These are phyloP conservation scores for Stachybotrys elegans DNA, from an alignment of 2,329 filamentous ascomycete genomes.

Conservation along the genomic window DNA sequence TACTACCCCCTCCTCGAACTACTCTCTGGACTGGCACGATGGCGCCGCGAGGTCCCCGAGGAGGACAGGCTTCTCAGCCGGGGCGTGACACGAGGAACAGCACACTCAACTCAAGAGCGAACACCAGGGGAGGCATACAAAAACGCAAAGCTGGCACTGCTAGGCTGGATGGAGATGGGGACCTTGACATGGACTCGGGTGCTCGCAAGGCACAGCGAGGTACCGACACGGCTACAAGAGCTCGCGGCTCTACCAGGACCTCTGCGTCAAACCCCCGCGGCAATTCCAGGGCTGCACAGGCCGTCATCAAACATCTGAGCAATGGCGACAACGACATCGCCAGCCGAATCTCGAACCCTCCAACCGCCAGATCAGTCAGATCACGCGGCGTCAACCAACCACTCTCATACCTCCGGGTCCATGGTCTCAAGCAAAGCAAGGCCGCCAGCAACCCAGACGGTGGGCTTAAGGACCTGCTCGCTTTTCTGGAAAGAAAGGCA, in stretches of 20 bases:
- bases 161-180: conserved; percentile 50
- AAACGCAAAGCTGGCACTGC: conserved; percentile 39
- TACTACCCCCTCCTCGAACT: too few species aligned
- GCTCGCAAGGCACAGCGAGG: conserved; percentile 28
- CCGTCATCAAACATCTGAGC: conserved; percentile 36
- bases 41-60: conserved; percentile 28
- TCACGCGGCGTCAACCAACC: too few species aligned
- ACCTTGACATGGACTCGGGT: conserved; percentile 51
- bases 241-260: conserved; percentile 22
- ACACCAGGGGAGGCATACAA: conserved; percentile 42
- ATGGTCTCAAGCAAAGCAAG: conserved; percentile 64
- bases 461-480: conserved; percentile 58
- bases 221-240: too few species aligned
- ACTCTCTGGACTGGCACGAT: too few species aligned
- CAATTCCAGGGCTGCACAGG: conserved; percentile 34
- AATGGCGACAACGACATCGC: conserved; percentile 27
- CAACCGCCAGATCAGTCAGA: too few species aligned
- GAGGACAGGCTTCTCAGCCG: conserved; percentile 11
- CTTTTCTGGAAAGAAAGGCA: conserved; percentile 68
- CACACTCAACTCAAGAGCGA: conserved; percentile 21
- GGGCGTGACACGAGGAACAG: conserved; percentile 26
- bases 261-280: conserved; percentile 18
- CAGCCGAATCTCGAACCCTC: too few species aligned
- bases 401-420: conserved; percentile 41
- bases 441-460: conserved; percentile 62